phyloP scores from a whole-genome alignment of 108 stramenopile species.

The Nitzschia putrida region DNA sequence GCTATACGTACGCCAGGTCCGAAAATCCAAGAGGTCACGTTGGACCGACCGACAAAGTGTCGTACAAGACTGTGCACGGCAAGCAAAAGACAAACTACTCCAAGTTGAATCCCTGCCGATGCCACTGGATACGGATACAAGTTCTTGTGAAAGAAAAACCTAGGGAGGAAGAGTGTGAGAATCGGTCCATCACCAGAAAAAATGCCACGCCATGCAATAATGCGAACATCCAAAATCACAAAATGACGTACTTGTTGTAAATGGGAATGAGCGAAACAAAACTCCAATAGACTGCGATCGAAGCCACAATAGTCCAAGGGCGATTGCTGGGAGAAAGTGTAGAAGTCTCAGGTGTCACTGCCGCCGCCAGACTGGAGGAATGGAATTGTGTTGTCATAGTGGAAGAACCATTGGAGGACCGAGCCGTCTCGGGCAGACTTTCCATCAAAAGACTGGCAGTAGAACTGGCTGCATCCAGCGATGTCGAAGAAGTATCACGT shows the following conservation, averaged over 20 bases:
- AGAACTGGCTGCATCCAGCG: no score
- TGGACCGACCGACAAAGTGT: slow-evolving; percentile 5
- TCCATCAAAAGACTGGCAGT: no score
- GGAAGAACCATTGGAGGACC: no score
- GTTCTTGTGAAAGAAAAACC: slow-evolving; percentile 20
- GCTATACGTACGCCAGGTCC: background rate
- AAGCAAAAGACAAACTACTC: slow-evolving; percentile 14
- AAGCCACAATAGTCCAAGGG: background rate
- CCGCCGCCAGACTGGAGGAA: no score
- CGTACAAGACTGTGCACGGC: slow-evolving; percentile 7
- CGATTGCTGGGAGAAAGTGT: no score
- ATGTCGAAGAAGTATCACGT: no score
- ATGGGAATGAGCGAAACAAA: slow-evolving; percentile 29
- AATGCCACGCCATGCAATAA: no score
- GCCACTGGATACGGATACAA: slow-evolving; percentile 29
- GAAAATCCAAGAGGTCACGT: background rate
- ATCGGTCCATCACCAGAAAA: no score
- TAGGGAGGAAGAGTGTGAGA: background rate
- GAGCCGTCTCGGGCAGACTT: no score
- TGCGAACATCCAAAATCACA: no score
- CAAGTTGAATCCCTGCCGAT: slow-evolving; percentile 29
- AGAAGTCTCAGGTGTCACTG: no score
- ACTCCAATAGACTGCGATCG: slow-evolving; percentile 15
- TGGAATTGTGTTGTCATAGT: no score
- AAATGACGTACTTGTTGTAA: slow-evolving; percentile 14